Evolutionary conservation across 1,284 basidiomycete genomes (phyloP), one percentile per base, ranked within the genome.

Genomic region (Inonotus hispidus): DNA sequence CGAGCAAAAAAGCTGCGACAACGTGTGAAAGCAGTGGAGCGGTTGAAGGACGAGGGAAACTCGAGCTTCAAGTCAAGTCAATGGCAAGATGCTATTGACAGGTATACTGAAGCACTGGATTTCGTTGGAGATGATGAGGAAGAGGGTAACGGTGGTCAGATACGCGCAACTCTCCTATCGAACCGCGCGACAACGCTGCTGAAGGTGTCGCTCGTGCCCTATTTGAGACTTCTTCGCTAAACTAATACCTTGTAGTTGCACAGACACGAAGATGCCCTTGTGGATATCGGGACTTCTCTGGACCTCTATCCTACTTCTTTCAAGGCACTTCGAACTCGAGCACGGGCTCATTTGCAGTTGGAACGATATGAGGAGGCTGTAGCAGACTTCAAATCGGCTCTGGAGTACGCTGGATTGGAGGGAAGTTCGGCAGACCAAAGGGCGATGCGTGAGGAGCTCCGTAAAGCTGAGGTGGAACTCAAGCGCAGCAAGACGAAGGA

Each of bases 401-500:
- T 91, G 53, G 83, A 93, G 68, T 82, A 86, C 61, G 88, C 84
- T 1, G 77, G 75, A 11, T 77, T 77, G 10, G 86, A 90, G 47
- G 81, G 80, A 19, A 79, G 75, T 19, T 81, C 83, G 7, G 78
- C 76, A 0, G 92, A 94, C 66, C 79, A 84, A 35, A 79, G 83
- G 16, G 76, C 82, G 16, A 74, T 94, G 53, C 79, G 77, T 63
- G 69, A 71, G 1, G 93, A 95, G 70, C 75, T 91, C 45, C 84
- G 82, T 72, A 88, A 91, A 71, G 90, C 90, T 0, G 88, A 93
- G 72, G 81, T 81, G 3, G 84, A 82, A 58, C 75, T 93, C 63
- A 93, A 92, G 78, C 76, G 87, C 65, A 90, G 88, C 73, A 92
- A 93, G 76, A 86, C 87, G 55, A 92, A 92, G 73, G 91, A 92